Base-by-base conservation (phyloP, 306 rosid species). In the Biancaea sappan region DNA sequence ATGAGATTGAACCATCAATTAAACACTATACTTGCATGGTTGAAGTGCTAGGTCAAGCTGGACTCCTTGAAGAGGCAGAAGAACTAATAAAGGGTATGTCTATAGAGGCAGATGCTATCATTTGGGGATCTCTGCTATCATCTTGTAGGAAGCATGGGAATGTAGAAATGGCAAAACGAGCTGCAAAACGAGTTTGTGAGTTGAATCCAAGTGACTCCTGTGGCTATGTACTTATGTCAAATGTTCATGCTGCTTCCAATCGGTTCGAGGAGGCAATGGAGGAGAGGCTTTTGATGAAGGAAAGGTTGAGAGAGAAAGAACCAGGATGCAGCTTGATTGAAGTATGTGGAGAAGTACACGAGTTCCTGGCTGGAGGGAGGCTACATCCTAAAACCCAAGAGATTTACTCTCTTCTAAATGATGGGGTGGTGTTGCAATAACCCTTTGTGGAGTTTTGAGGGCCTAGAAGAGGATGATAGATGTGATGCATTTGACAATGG, bases 91-190 rank as follows among this genome's bases (percentile, higher is more conserved):
- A 64, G 60, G 76, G 56, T 18, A 85, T 94, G 93, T 76, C 91
- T 61, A 44, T 85, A 59, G 21, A 91, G 65, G 83, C 88, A 8
- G 97, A 90, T 75, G 84, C 88, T 22, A 83, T 91, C 59, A 86
- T 94, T 59, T 91, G 97, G 97, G 98, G 96, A 4, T 87, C 93
- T 64, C 75, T 94, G 83, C 93, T 91, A 34, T 88, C 98, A 13
- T 87, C 83, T 66, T 87, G 95, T 75, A 83, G 89, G 83, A 87
- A 80, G 79, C 84, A 87, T 31, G 88, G 87, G 73, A 84, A 86
- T 79, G 79, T 81, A 69, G 81, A 87, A 68, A 88, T 87, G 61
- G 96, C 89, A 4, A 81, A 81, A 79, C 44, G 89, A 35, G 97
- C 89, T 14, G 93, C 92, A 4, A 84, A 83, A 60, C 89, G 21